Percentiles rank a stretch among this genome's conserved stretches.
Evolutionary conservation across 805 yeast species (phyloP).

Genomic region (Ogataea thermomethanolica): DNA sequence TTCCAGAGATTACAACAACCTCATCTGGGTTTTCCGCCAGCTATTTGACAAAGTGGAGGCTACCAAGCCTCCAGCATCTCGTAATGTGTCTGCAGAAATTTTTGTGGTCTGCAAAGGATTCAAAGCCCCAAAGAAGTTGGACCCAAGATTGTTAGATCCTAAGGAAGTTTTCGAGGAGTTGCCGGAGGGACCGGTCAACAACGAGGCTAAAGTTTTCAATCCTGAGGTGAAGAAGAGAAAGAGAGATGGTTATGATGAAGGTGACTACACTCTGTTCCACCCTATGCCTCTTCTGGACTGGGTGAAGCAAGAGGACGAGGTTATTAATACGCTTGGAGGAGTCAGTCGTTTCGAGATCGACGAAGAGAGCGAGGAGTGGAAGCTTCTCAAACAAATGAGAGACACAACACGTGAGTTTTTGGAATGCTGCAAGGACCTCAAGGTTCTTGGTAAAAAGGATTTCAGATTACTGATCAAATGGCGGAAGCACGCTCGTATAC

Average conservation of each 20-base stretch:
- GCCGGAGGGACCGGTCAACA: constrained; percentile 66
- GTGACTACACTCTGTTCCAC: constrained; percentile 72
- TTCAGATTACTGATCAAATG: constrained; percentile 81
- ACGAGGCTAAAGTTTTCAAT: constrained; percentile 89
- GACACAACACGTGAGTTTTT: constrained; percentile 75
- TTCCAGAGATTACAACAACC: constrained; percentile 96
- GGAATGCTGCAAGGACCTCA: constrained; percentile 85
- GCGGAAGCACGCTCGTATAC: constrained; percentile 81
- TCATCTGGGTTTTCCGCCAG: constrained; percentile 97
- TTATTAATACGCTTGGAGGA: constrained; percentile 77
- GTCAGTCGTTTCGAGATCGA: constrained; percentile 63
- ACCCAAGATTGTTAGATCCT: constrained; percentile 89
- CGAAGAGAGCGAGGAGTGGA: constrained; percentile 67
- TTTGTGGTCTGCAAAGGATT: constrained; percentile 95
- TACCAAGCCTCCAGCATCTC: constrained; percentile 97
- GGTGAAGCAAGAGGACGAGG: constrained; percentile 68
- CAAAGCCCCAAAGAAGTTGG: constrained; percentile 93
- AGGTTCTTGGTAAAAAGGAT: constrained; percentile 92
- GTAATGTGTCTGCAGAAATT: constrained; percentile 98
- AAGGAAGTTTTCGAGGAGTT: constrained; percentile 93
- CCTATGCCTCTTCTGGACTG: constrained; percentile 75
- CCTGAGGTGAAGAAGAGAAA: constrained; percentile 89
- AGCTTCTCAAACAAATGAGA: constrained; percentile 63
- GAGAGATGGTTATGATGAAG: constrained; percentile 97
- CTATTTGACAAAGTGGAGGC: constrained; percentile 96